phyloP scores from a whole-genome alignment of 176 grass and related monocot genomes.

The Zoysia pacifica region DNA sequence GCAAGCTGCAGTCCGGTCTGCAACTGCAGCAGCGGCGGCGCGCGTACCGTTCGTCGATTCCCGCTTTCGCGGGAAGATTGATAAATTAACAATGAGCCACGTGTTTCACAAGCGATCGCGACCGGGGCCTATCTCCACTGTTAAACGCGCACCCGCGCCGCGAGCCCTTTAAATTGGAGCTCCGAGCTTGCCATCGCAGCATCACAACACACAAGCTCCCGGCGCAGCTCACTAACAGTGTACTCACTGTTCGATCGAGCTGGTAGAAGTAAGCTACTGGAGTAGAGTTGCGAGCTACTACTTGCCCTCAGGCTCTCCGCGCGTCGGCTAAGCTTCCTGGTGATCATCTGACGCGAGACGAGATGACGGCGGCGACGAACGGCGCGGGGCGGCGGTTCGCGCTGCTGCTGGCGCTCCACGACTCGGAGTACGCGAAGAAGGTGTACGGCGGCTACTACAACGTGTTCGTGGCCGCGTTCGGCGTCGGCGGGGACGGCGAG shows the following conservation, averaged over 20 bases:
- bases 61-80: neutral
- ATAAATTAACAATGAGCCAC: neutral
- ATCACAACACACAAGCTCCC: neutral
- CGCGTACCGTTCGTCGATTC: neutral
- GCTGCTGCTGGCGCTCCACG: constrained; percentile 48
- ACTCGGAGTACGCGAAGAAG: constrained; percentile 60
- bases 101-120: constrained; percentile 11
- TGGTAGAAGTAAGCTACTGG: no score
- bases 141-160: neutral
- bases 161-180: neutral
- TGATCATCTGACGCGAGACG: neutral
- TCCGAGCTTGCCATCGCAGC: neutral
- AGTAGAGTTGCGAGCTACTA: neutral
- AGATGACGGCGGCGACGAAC: neutral
- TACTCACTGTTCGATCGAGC: neutral
- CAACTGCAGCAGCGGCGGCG: neutral
- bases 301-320: neutral
- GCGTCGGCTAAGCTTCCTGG: neutral
- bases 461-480: constrained; percentile 47
- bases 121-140: neutral
- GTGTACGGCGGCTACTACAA: constrained; percentile 55
- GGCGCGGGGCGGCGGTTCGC: constrained; percentile 32
- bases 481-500: constrained; percentile 31
- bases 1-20: neutral
- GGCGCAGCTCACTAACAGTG: neutral